Evolutionary conservation across 257 asterid genomes (phyloP).

Genomic region (Datura wrightii): DNA sequence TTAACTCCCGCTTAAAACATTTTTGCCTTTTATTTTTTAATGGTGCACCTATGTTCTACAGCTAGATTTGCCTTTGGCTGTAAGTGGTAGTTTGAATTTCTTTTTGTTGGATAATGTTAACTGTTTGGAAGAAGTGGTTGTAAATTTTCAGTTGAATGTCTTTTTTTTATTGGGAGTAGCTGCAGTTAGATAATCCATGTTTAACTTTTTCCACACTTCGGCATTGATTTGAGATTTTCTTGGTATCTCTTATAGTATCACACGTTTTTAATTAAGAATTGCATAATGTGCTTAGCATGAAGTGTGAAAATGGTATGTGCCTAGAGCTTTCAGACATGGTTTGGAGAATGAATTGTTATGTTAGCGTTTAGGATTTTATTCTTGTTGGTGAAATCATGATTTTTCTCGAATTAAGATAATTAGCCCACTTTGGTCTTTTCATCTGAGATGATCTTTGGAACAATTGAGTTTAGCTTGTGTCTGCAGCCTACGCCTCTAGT

Average conservation of each 20-base stretch:
- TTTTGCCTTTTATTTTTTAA: too few species aligned
- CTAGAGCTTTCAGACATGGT: background rate
- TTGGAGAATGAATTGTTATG: background rate
- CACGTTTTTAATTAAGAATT: background rate
- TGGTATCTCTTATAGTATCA: background rate
- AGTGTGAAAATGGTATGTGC: background rate
- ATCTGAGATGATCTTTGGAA: background rate
- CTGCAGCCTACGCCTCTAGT: background rate
- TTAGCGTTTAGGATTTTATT: background rate
- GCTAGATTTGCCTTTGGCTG: too few species aligned
- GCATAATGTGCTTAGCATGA: background rate
- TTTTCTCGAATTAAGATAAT: background rate
- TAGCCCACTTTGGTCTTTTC: background rate
- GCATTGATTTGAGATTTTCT: background rate
- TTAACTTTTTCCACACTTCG: background rate
- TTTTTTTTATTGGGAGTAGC: background rate
- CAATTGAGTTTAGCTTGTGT: conserved; percentile 1
- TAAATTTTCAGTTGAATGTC: background rate
- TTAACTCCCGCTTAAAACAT: too few species aligned
- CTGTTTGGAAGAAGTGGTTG: background rate
- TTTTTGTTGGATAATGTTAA: background rate
- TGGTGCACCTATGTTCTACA: too few species aligned
- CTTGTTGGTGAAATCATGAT: background rate
- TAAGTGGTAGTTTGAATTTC: background rate
- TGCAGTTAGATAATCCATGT: background rate